These are phyloP conservation scores for Brassica cretica DNA, from an alignment of 345 rosid genomes.

Conservation along the genomic window DNA sequence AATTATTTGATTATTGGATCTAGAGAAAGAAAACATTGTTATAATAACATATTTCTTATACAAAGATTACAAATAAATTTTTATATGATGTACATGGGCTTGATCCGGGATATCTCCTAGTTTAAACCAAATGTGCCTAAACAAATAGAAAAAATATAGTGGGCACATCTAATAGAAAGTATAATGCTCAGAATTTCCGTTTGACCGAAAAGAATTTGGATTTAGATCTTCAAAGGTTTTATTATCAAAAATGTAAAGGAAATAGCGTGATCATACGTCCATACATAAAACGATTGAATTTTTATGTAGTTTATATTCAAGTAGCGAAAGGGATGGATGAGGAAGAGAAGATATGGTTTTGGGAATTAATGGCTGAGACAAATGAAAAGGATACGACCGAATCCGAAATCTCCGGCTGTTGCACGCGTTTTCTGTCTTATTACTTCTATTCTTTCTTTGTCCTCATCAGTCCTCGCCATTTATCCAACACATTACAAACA, in stretches of 20 bases:
- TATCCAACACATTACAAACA: conserved; percentile 12
- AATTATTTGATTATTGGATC: too few species aligned
- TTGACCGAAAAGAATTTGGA: background rate
- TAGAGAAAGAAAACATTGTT: too few species aligned
- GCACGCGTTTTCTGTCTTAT: conserved; percentile 38
- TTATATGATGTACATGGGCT: background rate
- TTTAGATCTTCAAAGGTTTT: background rate
- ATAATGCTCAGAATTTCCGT: background rate
- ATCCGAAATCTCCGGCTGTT: conserved; percentile 26
- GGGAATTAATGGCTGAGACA: conserved; percentile 36
- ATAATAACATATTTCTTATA: background rate
- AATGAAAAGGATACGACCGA: conserved; percentile 41
- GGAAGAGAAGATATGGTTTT: conserved; percentile 32
- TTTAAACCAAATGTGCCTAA: background rate
- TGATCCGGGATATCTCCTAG: background rate
- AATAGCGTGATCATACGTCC: background rate
- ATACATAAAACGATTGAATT: background rate
- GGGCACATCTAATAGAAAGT: conserved; percentile 12
- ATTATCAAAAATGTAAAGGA: background rate
- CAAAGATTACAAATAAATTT: background rate
- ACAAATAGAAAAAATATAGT: background rate
- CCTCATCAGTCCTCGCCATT: conserved; percentile 18
- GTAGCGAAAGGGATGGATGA: conserved; percentile 9
- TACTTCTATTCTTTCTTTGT: conserved; percentile 22
- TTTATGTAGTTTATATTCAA: background rate